phyloP scores from a whole-genome alignment of 768 basidiomycete species.

The Tephrocybe sp. region DNA sequence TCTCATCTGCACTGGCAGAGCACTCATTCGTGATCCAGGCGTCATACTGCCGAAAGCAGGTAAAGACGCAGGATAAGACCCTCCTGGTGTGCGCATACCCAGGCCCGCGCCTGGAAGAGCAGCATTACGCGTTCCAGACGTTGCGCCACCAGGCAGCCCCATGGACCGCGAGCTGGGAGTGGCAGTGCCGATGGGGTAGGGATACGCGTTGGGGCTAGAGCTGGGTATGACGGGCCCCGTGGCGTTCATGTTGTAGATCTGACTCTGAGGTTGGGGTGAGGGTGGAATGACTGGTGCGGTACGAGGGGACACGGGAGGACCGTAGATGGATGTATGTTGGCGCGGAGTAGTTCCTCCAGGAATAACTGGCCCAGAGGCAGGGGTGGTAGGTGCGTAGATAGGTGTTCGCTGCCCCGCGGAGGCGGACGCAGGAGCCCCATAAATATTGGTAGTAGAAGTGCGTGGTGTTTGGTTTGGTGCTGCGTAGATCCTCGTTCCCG shows the following conservation, averaged over 20 bases:
- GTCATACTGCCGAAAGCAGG: neutral
- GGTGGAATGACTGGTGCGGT: neutral
- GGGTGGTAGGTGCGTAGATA: neutral
- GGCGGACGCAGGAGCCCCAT: neutral
- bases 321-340: neutral
- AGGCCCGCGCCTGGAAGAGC: neutral
- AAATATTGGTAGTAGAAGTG: neutral
- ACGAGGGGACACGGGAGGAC: neutral
- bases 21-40: conserved; percentile 3
- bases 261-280: neutral
- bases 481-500: neutral
- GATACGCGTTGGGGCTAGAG: conserved; percentile 3
- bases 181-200: neutral
- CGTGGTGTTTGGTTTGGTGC: neutral
- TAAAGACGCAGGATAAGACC: neutral
- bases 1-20: neutral
- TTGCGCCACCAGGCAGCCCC: neutral
- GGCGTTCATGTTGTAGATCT: conserved; percentile 2
- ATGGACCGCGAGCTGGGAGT: neutral
- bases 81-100: neutral
- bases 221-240: neutral
- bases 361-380: neutral
- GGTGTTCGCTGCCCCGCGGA: neutral
- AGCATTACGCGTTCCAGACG: neutral
- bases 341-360: neutral